These are phyloP conservation scores for Candida nanaspora DNA, from an alignment of 805 yeast species.

Conservation along the genomic window DNA sequence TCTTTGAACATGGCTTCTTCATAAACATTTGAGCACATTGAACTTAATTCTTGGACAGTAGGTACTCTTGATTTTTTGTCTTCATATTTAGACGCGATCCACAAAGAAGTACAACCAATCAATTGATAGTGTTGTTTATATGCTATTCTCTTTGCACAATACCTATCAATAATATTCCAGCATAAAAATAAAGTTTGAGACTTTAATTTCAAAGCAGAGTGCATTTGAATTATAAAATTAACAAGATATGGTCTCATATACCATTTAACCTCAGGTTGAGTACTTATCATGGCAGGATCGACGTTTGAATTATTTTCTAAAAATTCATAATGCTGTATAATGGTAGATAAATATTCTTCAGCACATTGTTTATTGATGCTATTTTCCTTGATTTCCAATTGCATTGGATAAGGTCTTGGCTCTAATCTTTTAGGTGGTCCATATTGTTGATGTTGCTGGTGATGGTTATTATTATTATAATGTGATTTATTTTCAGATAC, in stretches of 20 bases:
- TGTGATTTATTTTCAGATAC: not conserved
- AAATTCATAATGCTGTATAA: constrained; percentile 29
- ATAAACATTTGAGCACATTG: constrained; percentile 53
- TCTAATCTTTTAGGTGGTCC: constrained; percentile 28
- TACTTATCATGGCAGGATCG: constrained; percentile 54
- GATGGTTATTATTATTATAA: not conserved
- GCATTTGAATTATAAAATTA: constrained; percentile 68
- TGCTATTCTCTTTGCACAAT: constrained; percentile 82
- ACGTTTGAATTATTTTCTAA: constrained; percentile 33
- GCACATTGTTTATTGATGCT: constrained; percentile 35
- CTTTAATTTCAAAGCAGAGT: constrained; percentile 53
- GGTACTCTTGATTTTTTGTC: constrained; percentile 56
- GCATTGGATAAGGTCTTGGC: constrained; percentile 29
- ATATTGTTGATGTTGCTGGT: constrained; percentile 6
- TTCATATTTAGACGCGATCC: constrained; percentile 84
- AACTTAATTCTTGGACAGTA: constrained; percentile 42
- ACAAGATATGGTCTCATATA: constrained; percentile 66
- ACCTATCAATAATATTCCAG: constrained; percentile 79
- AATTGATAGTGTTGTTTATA: constrained; percentile 82
- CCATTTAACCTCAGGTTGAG: constrained; percentile 83
- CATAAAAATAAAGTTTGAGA: constrained; percentile 62
- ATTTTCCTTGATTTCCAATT: constrained; percentile 40
- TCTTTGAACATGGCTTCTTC: constrained; percentile 40
- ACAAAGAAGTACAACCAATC: constrained; percentile 84
- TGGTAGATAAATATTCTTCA: constrained; percentile 35